A percentile compares a stretch with the other conserved stretches of the same genome.
Conservation (phyloP, 495 filamentous ascomycete species). For the Penicillium argentinense region DNA sequence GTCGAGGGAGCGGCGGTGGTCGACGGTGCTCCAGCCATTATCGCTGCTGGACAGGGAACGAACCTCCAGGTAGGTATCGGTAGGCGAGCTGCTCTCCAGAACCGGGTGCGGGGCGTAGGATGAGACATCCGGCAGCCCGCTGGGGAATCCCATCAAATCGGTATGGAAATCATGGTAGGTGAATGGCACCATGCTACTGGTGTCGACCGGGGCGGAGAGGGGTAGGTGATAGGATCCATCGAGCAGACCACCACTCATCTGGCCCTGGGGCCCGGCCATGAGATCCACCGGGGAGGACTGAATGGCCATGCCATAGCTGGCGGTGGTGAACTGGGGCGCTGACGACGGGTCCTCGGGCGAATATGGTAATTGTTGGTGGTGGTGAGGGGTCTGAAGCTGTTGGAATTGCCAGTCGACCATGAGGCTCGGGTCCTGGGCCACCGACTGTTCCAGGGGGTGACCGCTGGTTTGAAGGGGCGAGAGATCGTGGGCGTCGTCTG, state of each 20-base stretch:
- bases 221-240: conserved; percentile 63
- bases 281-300: conserved; percentile 67
- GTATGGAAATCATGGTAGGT: conserved; percentile 75
- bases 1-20: conserved; percentile 57
- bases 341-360: conserved; percentile 46
- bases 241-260: conserved; percentile 63
- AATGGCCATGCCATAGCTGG: conserved; percentile 49
- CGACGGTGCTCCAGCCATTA: conserved; percentile 78
- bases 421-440: conserved; percentile 44
- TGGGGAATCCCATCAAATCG: conserved; percentile 52
- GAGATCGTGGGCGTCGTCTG: conserved; percentile 41
- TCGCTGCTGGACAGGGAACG: conserved; percentile 81
- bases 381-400: conserved; percentile 38
- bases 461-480: conserved; percentile 49
- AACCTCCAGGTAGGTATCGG: conserved; percentile 79
- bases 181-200: conserved; percentile 66
- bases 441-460: conserved; percentile 46
- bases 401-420: conserved; percentile 55
- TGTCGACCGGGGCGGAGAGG: conserved; percentile 62
- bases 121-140: conserved; percentile 55
- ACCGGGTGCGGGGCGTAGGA: conserved; percentile 45
- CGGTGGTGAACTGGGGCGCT: conserved; percentile 49
- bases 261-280: conserved; percentile 64
- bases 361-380: conserved; percentile 46
- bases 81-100: conserved; percentile 77